A percentile compares a stretch with the other conserved stretches of the same genome.
Evolutionary conservation across 169 alveolate species (phyloP).

Genomic region (Eimeria sp.): DNA sequence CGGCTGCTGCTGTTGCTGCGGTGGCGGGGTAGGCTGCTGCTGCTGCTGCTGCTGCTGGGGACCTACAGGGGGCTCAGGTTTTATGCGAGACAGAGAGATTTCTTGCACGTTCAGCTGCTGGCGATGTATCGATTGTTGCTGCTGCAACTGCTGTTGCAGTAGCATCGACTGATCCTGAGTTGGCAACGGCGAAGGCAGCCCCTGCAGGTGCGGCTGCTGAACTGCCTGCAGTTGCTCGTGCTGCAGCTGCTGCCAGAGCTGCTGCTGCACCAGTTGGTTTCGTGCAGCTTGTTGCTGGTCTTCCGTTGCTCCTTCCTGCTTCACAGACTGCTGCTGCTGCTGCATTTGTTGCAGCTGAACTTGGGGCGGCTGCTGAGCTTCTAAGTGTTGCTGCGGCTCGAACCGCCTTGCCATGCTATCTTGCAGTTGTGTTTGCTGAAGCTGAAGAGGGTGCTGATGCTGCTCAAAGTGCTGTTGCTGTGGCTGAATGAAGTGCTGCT

Average conservation of each 20-base stretch:
- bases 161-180: background rate
- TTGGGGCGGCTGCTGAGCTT: background rate
- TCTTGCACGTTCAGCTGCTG: background rate
- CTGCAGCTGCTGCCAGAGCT: background rate
- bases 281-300: background rate
- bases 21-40: background rate
- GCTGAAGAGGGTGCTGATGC: background rate
- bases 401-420: background rate
- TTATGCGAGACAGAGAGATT: background rate
- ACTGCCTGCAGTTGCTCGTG: background rate
- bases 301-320: background rate
- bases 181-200: background rate
- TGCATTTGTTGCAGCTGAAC: background rate
- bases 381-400: background rate
- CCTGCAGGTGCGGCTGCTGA: background rate
- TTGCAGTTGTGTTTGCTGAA: background rate
- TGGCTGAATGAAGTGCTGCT: background rate
- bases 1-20: background rate
- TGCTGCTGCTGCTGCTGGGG: conserved; percentile 3
- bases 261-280: background rate
- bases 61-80: background rate
- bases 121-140: background rate
- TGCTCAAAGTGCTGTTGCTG: background rate
- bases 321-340: background rate
- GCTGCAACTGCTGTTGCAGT: conserved; percentile 15